phyloP scores from a whole-genome alignment of 306 rosid species.

The Hippophae rhamnoides region DNA sequence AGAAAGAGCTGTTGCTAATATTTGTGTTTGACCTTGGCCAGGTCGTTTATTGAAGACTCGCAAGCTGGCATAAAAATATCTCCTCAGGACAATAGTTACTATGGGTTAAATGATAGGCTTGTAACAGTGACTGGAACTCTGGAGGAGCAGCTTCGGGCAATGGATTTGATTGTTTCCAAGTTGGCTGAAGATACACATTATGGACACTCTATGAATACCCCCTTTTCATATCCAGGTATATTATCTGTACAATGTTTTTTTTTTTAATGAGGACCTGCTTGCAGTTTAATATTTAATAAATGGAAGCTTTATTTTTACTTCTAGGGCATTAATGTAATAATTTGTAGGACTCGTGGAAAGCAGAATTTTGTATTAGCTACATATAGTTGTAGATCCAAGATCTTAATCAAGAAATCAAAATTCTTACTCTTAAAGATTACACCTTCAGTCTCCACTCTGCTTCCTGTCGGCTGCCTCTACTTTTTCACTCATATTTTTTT shows the following conservation, averaged over 20 bases:
- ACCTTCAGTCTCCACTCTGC: no score
- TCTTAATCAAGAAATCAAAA: no score
- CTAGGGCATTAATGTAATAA: neutral
- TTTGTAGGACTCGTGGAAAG: no score
- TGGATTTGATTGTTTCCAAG: conserved; percentile 81
- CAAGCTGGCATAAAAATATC: conserved; percentile 98
- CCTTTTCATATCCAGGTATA: conserved; percentile 84
- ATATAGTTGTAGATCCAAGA: no score
- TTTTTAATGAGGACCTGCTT: neutral
- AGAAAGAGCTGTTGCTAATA: conserved; percentile 18
- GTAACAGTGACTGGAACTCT: conserved; percentile 84
- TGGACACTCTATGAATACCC: conserved; percentile 78
- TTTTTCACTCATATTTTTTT: no score
- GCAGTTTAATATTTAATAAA: neutral
- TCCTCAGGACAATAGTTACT: conserved; percentile 92
- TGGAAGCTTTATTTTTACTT: neutral
- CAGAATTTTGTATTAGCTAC: no score
- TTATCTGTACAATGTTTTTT: conserved; percentile 14
- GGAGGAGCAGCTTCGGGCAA: conserved; percentile 88
- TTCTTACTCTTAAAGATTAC: no score
- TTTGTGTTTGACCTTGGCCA: conserved; percentile 26
- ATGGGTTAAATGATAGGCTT: conserved; percentile 86
- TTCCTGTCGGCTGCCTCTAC: no score
- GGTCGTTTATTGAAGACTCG: conserved; percentile 96
- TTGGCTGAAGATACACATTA: conserved; percentile 91